Evolutionary conservation across 768 basidiomycete species (phyloP).

Genomic region (Termitomyces sp.): DNA sequence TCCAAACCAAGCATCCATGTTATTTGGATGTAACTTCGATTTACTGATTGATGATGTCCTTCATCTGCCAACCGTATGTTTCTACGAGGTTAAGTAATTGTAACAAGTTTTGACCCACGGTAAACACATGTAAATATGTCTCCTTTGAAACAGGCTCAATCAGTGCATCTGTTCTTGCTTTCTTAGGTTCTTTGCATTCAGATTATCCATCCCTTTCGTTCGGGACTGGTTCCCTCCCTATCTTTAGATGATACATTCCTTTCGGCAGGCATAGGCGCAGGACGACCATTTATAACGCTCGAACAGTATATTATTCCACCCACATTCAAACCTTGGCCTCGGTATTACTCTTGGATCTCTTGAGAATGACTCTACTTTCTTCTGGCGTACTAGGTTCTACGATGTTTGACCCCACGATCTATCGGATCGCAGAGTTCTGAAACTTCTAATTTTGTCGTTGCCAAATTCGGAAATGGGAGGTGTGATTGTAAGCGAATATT

Average conservation of each 20-base stretch:
- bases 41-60: no score
- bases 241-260: constrained; percentile 14
- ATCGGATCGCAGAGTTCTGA: constrained; percentile 24
- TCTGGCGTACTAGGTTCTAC: background rate
- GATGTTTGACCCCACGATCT: constrained; percentile 18
- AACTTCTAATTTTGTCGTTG: background rate
- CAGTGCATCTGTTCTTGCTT: background rate
- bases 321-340: no score
- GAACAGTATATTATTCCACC: background rate
- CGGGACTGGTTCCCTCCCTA: constrained; percentile 18
- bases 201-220: constrained; percentile 13
- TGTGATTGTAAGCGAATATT: constrained; percentile 27
- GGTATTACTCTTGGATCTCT: background rate
- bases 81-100: no score
- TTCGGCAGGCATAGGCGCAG: no score
- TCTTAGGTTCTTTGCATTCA: constrained; percentile 10
- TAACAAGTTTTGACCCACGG: no score
- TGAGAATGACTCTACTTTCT: constrained; percentile 6
- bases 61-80: no score
- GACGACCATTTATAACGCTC: constrained; percentile 12
- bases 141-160: background rate
- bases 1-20: no score
- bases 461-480: constrained; percentile 11
- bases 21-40: no score
- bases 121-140: constrained; percentile 10